A percentile compares a stretch with the other conserved stretches of the same genome.
Evolutionary conservation across 2,329 filamentous ascomycete species (phyloP).

Genomic region (Bipolaris sorokiniana): DNA sequence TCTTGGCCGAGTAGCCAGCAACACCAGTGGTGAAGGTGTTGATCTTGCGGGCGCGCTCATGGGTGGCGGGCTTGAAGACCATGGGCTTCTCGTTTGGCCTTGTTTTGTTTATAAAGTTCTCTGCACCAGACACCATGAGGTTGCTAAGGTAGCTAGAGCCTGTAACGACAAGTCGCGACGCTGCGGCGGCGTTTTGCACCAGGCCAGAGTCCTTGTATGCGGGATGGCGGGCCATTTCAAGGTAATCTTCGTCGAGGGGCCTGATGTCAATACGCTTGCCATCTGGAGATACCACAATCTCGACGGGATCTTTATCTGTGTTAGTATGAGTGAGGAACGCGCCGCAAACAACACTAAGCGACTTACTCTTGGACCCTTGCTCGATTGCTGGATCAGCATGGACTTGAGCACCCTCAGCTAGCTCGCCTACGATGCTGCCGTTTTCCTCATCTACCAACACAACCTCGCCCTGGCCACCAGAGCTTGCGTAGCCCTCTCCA

Average conservation of each 20-base stretch:
- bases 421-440: constrained; percentile 90
- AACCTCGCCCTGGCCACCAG: constrained; percentile 69
- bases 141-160: constrained; percentile 80
- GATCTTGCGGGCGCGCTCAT: constrained; percentile 84
- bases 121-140: constrained; percentile 76
- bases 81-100: constrained; percentile 80
- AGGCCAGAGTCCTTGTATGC: constrained; percentile 88
- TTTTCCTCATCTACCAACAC: constrained; percentile 96
- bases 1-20: constrained; percentile 80
- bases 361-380: constrained; percentile 87
- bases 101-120: constrained; percentile 79
- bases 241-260: constrained; percentile 72
- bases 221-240: constrained; percentile 80
- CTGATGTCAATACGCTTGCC: constrained; percentile 72
- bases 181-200: constrained; percentile 84
- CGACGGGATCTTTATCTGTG: constrained; percentile 69
- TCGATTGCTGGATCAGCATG: constrained; percentile 77
- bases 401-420: constrained; percentile 80
- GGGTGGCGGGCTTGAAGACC: constrained; percentile 84
- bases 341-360: constrained; percentile 6
- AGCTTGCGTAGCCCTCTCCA: constrained; percentile 75
- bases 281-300: constrained; percentile 74
- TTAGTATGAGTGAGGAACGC: constrained; percentile 28
- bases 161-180: constrained; percentile 90
- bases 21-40: constrained; percentile 84